A percentile compares a stretch with the other conserved stretches of the same genome.
phyloP scores from a whole-genome alignment of 2,329 filamentous ascomycete species.

The Lizonia empirigonia region DNA sequence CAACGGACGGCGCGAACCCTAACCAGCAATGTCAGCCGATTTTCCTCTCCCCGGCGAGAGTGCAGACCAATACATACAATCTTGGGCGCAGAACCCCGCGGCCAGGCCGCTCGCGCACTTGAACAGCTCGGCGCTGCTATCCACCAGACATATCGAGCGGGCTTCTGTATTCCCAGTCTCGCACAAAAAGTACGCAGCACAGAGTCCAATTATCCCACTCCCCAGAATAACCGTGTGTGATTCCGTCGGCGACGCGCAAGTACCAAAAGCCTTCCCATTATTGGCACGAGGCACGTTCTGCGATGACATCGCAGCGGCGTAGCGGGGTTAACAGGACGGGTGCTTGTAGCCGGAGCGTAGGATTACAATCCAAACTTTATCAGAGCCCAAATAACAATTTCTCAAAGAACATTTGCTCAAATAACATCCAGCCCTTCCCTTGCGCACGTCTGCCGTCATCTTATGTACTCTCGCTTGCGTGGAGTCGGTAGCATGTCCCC shows the following conservation, averaged over 20 bases:
- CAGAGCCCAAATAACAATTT: too few relatives aligned
- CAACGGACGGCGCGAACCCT: conserved; percentile 64
- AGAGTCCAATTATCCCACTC: conserved; percentile 53
- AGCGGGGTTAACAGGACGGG: too few relatives aligned
- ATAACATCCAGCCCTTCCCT: too few relatives aligned
- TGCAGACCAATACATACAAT: conserved; percentile 58
- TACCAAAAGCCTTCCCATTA: too few relatives aligned
- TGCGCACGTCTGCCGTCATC: too few relatives aligned
- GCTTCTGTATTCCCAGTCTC: conserved; percentile 45
- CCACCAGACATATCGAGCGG: conserved; percentile 62
- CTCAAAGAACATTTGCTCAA: too few relatives aligned
- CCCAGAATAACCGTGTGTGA: conserved; percentile 49
- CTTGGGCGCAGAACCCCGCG: conserved; percentile 73
- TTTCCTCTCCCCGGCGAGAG: background rate
- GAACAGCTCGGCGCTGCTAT: conserved; percentile 66
- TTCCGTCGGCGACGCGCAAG: background rate
- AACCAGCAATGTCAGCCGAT: background rate
- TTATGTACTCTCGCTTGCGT: background rate
- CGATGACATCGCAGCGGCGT: conserved; percentile 1
- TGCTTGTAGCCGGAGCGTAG: background rate
- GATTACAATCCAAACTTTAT: too few relatives aligned
- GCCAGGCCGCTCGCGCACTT: conserved; percentile 75
- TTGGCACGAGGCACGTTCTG: too few relatives aligned
- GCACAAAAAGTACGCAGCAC: conserved; percentile 68
- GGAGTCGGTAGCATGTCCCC: background rate